phyloP scores from a whole-genome alignment of 345 rosid species.

The Rhizophora apiculata region DNA sequence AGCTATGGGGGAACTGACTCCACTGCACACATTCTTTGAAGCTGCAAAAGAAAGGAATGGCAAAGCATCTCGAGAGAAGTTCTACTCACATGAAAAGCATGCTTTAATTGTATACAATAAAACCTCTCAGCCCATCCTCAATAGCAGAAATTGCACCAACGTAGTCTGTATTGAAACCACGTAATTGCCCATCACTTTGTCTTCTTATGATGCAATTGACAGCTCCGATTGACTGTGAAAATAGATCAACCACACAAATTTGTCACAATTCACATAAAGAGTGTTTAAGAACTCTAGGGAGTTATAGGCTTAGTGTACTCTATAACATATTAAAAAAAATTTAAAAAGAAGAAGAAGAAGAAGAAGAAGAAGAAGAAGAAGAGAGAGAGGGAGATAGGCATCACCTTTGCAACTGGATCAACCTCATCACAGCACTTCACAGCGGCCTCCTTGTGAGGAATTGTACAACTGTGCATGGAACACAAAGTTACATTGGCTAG shows the following conservation, averaged over 20 bases:
- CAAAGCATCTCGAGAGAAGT: conserved; percentile 17
- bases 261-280: conserved; percentile 1
- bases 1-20: conserved; percentile 56
- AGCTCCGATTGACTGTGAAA: conserved; percentile 89
- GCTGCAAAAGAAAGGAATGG: conserved; percentile 35
- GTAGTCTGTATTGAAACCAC: conserved; percentile 84
- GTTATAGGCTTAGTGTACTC: conserved; percentile 4
- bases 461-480: conserved; percentile 62
- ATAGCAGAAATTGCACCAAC: conserved; percentile 95
- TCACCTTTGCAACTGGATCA: conserved; percentile 86
- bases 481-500: conserved; percentile 8
- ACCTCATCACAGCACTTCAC: conserved; percentile 83
- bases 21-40: conserved; percentile 29
- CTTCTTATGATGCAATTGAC: conserved; percentile 83
- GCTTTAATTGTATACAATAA: conserved; percentile 13
- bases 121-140: conserved; percentile 88
- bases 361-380: too few species aligned
- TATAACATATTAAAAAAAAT: neutral
- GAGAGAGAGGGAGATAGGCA: neutral
- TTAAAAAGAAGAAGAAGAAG: too few species aligned
- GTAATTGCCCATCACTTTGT: conserved; percentile 66
- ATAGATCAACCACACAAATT: conserved; percentile 19
- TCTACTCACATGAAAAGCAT: conserved; percentile 1
- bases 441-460: conserved; percentile 92
- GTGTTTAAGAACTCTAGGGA: neutral